Percentiles rank a stretch among this genome's conserved stretches.
Conservation (phyloP, 2,329 filamentous ascomycete genomes). For the Escovopsis sp. region DNA sequence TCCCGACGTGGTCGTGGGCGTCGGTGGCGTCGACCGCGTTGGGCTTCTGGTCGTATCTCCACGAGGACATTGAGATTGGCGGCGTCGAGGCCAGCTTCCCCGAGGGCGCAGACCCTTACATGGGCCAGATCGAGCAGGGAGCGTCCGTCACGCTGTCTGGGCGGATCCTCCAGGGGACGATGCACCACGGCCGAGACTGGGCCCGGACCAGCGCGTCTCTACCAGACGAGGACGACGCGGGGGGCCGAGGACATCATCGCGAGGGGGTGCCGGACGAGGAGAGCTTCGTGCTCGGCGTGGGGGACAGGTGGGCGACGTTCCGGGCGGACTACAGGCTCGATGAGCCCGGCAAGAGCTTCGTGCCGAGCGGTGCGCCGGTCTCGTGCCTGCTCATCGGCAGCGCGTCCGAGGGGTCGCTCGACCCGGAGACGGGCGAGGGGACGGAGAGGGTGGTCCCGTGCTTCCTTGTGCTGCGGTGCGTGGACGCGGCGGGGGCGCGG, state of each 20-base stretch:
- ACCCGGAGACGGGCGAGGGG: background rate
- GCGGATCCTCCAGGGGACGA: background rate
- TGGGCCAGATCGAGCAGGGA: conserved; percentile 3
- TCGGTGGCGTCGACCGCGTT: background rate
- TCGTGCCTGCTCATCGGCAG: conserved; percentile 2
- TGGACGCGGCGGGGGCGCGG: background rate
- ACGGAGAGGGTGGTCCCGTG: background rate
- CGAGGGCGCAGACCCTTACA: background rate
- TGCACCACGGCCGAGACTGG: conserved; percentile 3
- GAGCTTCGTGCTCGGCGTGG: background rate
- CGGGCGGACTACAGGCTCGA: conserved; percentile 2
- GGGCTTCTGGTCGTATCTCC: conserved; percentile 2
- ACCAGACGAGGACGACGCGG: too few relatives aligned
- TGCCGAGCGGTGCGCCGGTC: conserved; percentile 1
- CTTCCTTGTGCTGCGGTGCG: background rate
- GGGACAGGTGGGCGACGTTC: background rate
- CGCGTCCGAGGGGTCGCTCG: background rate
- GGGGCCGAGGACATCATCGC: too few relatives aligned
- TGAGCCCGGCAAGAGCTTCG: background rate
- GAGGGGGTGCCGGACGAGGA: background rate
- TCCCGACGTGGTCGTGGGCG: conserved; percentile 8
- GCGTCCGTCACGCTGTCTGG: conserved; percentile 2
- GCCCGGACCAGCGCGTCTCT: too few relatives aligned
- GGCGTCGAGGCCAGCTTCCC: background rate
- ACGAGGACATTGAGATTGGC: conserved; percentile 3